These are phyloP conservation scores for Fraxinus ornus DNA, from an alignment of 305 asterid genomes.

Conservation along the genomic window DNA sequence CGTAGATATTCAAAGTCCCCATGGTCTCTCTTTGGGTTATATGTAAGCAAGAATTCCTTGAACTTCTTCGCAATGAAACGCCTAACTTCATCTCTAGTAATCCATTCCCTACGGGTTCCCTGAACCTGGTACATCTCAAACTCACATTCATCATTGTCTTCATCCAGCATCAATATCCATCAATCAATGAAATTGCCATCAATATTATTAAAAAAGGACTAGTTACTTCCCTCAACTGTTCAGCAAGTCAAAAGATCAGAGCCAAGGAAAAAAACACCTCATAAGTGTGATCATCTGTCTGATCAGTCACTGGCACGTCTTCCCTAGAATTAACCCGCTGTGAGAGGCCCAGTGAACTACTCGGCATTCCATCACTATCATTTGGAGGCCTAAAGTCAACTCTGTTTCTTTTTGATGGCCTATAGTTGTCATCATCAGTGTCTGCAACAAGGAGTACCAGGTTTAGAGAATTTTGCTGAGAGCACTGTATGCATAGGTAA, in stretches of 20 bases:
- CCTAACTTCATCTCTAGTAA: slow-evolving; percentile 94
- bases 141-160: slow-evolving; percentile 80
- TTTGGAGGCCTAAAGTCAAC: slow-evolving; percentile 67
- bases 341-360: slow-evolving; percentile 59
- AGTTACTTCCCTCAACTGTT: not conserved
- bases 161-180: slow-evolving; percentile 51
- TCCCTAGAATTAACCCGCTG: slow-evolving; percentile 62
- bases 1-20: slow-evolving; percentile 84
- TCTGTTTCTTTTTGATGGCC: slow-evolving; percentile 84
- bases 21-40: slow-evolving; percentile 70
- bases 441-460: slow-evolving; percentile 44
- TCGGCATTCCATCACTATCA: slow-evolving; percentile 76
- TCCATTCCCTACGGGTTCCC: slow-evolving; percentile 94
- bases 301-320: slow-evolving; percentile 87
- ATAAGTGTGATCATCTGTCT: slow-evolving; percentile 69
- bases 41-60: slow-evolving; percentile 84
- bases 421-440: slow-evolving; percentile 76
- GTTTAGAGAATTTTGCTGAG: slow-evolving; percentile 2
- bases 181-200: slow-evolving; percentile 1
- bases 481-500: not conserved
- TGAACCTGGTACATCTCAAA: slow-evolving; percentile 84
- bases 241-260: slow-evolving; percentile 7
- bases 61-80: slow-evolving; percentile 89
- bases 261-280: slow-evolving; percentile 44
- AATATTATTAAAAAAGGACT: not conserved